phyloP scores from a whole-genome alignment of 306 rosid genomes.

The barrel medic (Medicago truncatula) region MtrunA17r5.0-ANR NC_053049.1:10963001-10963500 shows the following conservation, averaged over 20 bases:
- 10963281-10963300: slow-evolving; percentile 42
- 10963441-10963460: too few species aligned
- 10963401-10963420: slow-evolving; percentile 34
- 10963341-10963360: background rate
- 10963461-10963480: too few species aligned
- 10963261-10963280: slow-evolving; percentile 14
- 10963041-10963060: slow-evolving; percentile 48
- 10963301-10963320: slow-evolving; percentile 54
- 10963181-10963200: slow-evolving; percentile 61
- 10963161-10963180: slow-evolving; percentile 54
- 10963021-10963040: slow-evolving; percentile 62
- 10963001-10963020: slow-evolving; percentile 45
- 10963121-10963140: slow-evolving; percentile 94
- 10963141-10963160: slow-evolving; percentile 70
- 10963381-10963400: slow-evolving; percentile 30
- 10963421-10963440: slow-evolving; percentile 53
- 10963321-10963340: background rate
- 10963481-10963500: too few species aligned
- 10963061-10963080: slow-evolving; percentile 52
- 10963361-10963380: background rate
- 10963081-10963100: slow-evolving; percentile 62
- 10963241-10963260: slow-evolving; percentile 46
- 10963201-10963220: slow-evolving; percentile 52
- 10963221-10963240: background rate
- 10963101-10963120: slow-evolving; percentile 87